Conservation (phyloP, 148 eudicot genomes). For the Cornus florida region DNA sequence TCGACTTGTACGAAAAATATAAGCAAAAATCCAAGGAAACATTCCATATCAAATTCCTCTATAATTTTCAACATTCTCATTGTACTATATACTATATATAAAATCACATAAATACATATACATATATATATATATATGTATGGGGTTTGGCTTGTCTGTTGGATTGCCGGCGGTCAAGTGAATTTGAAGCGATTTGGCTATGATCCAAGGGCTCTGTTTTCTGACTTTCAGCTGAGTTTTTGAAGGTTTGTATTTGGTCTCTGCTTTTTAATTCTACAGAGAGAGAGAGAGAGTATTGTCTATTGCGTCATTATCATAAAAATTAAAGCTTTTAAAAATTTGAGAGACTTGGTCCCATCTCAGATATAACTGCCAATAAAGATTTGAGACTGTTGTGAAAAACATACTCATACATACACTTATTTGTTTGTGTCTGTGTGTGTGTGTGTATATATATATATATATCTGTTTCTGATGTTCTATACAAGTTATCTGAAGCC, state of each 20-base stretch:
- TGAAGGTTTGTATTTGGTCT: background rate
- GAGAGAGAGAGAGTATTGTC: background rate
- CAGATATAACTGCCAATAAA: background rate
- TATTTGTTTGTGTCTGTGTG: no score
- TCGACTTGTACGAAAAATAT: background rate
- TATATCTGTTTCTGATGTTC: constrained; percentile 6
- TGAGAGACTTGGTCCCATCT: constrained; percentile 6
- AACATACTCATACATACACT: background rate
- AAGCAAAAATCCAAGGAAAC: background rate
- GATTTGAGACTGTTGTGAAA: constrained; percentile 1
- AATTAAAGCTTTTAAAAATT: background rate
- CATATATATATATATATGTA: background rate
- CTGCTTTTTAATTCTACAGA: background rate
- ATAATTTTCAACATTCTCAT: background rate
- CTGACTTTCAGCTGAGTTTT: constrained; percentile 6
- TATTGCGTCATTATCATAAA: background rate
- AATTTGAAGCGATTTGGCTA: background rate
- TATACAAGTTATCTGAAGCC: background rate
- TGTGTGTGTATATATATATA: background rate
- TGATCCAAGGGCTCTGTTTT: background rate
- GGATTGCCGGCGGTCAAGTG: background rate
- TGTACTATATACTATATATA: background rate
- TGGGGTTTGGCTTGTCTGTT: background rate
- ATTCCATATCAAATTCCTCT: background rate
- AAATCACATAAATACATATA: background rate